phyloP scores from a whole-genome alignment of 2,329 filamentous ascomycete species.

The Cladosporium colombiae region DNA sequence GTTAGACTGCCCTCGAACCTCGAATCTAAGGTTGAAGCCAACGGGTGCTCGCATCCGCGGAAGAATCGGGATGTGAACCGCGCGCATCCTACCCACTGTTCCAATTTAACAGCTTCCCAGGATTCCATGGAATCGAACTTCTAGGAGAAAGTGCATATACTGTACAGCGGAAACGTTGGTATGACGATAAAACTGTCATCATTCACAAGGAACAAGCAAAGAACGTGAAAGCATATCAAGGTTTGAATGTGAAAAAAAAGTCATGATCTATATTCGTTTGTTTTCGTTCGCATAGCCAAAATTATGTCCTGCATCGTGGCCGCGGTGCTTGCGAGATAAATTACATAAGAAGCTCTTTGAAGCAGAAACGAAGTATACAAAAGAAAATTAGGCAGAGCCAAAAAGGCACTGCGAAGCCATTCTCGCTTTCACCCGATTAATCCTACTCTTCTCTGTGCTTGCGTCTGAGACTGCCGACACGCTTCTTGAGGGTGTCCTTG shows the following conservation, averaged over 20 bases:
- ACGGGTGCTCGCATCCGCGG: slow-evolving; percentile 8
- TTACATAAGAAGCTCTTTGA: not conserved
- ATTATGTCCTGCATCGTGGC: not conserved
- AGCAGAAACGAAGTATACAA: not conserved
- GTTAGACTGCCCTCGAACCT: not conserved
- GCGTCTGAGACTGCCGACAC: slow-evolving; percentile 48
- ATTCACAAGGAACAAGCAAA: too few relatives aligned
- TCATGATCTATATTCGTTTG: slow-evolving; percentile 3
- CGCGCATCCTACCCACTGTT: not conserved
- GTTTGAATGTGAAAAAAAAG: not conserved
- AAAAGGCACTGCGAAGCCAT: not conserved
- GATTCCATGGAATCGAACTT: not conserved
- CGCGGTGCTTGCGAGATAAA: not conserved
- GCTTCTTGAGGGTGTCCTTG: slow-evolving; percentile 46
- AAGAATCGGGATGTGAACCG: not conserved
- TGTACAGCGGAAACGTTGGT: too few relatives aligned
- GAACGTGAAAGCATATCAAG: too few relatives aligned
- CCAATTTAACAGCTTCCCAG: not conserved
- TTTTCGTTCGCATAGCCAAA: not conserved
- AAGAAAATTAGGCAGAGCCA: not conserved
- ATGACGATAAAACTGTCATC: too few relatives aligned
- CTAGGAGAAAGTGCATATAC: not conserved
- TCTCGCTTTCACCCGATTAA: not conserved
- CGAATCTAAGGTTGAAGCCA: not conserved
- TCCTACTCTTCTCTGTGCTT: slow-evolving; percentile 30